Conservation (phyloP, 139 green algal genomes). For the Micractinium sp. region DNA sequence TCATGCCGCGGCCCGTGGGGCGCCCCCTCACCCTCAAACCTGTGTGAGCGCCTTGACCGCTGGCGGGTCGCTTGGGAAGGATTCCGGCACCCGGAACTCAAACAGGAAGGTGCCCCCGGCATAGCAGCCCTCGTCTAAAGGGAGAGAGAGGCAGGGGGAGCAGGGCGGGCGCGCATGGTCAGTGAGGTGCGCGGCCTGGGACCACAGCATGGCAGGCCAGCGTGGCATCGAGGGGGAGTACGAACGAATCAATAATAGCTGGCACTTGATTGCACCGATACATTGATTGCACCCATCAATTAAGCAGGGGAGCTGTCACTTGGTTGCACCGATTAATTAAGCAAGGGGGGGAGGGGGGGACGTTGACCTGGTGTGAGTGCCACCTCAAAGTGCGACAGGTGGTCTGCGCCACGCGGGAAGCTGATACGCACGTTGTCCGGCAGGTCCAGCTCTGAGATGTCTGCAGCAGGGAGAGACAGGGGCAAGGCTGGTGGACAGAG, state of each 20-base stretch:
- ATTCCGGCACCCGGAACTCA: constrained; percentile 15
- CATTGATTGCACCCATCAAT: too few relatives aligned
- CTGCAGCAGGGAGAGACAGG: background rate
- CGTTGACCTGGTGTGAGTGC: constrained; percentile 2
- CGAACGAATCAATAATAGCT: too few relatives aligned
- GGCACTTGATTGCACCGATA: too few relatives aligned
- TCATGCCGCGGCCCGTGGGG: background rate
- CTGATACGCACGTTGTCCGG: background rate
- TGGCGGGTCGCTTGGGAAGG: constrained; percentile 22
- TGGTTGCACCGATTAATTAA: too few relatives aligned
- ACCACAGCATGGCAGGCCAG: background rate
- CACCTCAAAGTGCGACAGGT: constrained; percentile 14
- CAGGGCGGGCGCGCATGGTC: background rate
- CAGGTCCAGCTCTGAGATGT: constrained; percentile 30
- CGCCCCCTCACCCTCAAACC: background rate
- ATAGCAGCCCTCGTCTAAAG: constrained; percentile 34
- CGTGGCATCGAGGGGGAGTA: background rate
- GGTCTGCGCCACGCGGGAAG: constrained; percentile 20
- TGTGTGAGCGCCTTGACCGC: constrained; percentile 23
- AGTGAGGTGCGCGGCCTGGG: background rate
- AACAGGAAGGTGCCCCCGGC: constrained; percentile 22
- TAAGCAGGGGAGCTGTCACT: too few relatives aligned
- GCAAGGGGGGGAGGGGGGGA: background rate
- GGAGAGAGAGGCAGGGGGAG: background rate
- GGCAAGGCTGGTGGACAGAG: background rate